Percentiles rank a stretch among this genome's conserved stretches.
These are phyloP conservation scores for Cystobasidium tubakii DNA, from an alignment of 768 basidiomycete species.

Conservation along the genomic window DNA sequence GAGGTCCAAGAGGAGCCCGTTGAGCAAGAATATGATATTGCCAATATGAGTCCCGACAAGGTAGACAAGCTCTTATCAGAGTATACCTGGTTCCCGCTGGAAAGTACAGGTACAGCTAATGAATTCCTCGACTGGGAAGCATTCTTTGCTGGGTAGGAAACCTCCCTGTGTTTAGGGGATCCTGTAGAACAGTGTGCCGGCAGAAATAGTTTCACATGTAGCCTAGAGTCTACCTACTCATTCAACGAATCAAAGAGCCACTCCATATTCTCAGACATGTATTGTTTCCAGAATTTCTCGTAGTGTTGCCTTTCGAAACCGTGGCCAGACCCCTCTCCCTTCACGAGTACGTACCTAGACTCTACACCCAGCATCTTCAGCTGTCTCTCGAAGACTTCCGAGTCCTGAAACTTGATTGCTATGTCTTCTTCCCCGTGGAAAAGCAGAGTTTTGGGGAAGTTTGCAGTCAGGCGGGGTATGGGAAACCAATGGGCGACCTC, in stretches of 20 bases:
- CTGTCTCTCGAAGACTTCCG: not conserved
- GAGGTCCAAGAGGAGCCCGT: too few species aligned
- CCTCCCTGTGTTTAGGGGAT: too few species aligned
- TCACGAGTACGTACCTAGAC: not conserved
- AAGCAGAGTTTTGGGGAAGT: not conserved
- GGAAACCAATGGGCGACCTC: not conserved
- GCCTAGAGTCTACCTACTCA: too few species aligned
- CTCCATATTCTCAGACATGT: not conserved
- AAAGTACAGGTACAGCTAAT: too few species aligned
- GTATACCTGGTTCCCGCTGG: too few species aligned
- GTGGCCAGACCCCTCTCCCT: not conserved
- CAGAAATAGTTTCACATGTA: too few species aligned
- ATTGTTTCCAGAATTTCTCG: not conserved
- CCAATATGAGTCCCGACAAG: too few species aligned
- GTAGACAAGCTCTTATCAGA: too few species aligned
- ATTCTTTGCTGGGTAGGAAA: too few species aligned
- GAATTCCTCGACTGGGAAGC: too few species aligned
- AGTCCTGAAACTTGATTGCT: conserved; percentile 1
- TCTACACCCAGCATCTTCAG: not conserved
- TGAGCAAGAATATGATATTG: too few species aligned
- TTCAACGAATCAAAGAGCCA: not conserved
- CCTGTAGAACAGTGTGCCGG: too few species aligned
- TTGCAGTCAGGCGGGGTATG: not conserved
- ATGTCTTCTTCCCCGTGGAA: conserved; percentile 3
- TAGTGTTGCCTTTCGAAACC: not conserved